These are phyloP conservation scores for Helicocarpus griseus DNA, from an alignment of 2,329 filamentous ascomycete species.

Conservation along the genomic window DNA sequence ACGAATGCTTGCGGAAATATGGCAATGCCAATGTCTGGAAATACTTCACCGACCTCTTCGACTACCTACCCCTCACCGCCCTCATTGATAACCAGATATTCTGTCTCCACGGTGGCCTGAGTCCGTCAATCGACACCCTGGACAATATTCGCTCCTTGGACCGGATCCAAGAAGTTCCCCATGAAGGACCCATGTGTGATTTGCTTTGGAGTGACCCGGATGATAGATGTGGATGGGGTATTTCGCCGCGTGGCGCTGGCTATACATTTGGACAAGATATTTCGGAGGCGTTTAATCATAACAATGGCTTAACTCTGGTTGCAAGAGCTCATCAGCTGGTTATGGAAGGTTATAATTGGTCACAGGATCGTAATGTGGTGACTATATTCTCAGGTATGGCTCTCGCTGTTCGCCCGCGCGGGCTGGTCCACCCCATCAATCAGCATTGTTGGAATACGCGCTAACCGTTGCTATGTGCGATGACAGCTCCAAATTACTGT, in stretches of 20 bases:
- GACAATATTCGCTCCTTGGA: slow-evolving; percentile 94
- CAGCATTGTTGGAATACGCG: background rate
- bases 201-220: slow-evolving; percentile 97
- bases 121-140: slow-evolving; percentile 88
- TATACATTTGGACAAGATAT: slow-evolving; percentile 97
- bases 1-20: slow-evolving; percentile 97
- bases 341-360: slow-evolving; percentile 99
- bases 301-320: slow-evolving; percentile 93
- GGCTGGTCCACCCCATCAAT: background rate
- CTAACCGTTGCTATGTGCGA: slow-evolving; percentile 14
- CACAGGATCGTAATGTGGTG: slow-evolving; percentile 93
- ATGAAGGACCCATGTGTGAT: slow-evolving; percentile 97
- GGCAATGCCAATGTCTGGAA: slow-evolving; percentile 99
- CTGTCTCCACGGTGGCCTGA: slow-evolving; percentile 93
- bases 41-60: slow-evolving; percentile 97
- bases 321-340: slow-evolving; percentile 95
- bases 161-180: slow-evolving; percentile 94
- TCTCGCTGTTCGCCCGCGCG: background rate
- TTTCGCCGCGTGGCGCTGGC: slow-evolving; percentile 85
- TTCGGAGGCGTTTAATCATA: slow-evolving; percentile 97
- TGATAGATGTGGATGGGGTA: slow-evolving; percentile 91
- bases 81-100: slow-evolving; percentile 99
- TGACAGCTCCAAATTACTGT: slow-evolving; percentile 80
- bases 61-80: slow-evolving; percentile 93
- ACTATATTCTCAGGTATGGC: slow-evolving; percentile 88